phyloP scores from a whole-genome alignment of 352 stramenopile species.

The Pythium sp. region DNA sequence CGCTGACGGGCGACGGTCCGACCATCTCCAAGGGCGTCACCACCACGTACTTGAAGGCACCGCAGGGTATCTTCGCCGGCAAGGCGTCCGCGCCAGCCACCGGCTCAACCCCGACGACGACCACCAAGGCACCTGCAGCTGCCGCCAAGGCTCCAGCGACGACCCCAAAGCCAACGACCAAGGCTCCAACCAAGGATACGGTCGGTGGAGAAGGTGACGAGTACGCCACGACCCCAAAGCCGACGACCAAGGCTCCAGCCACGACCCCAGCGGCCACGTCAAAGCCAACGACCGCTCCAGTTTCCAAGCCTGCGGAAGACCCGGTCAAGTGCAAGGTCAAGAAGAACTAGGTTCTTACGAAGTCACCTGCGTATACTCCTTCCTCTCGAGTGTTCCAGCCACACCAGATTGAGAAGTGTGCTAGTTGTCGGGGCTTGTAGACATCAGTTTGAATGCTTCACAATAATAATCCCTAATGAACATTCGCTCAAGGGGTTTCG shows the following conservation, averaged over 20 bases:
- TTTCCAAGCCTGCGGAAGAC: conserved; percentile 1
- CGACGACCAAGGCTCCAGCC: conserved; percentile 10
- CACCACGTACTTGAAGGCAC: conserved; percentile 12
- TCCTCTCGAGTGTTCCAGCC: neutral
- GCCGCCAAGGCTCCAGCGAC: conserved; percentile 1
- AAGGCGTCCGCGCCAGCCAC: conserved; percentile 6
- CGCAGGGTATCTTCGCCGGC: conserved; percentile 12
- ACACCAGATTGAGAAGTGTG: neutral
- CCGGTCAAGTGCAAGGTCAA: conserved; percentile 19
- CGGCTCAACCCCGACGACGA: neutral
- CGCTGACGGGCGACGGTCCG: conserved; percentile 15
- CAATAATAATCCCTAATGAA: neutral
- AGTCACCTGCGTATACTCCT: neutral
- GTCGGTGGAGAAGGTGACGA: conserved; percentile 3
- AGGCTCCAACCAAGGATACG: neutral
- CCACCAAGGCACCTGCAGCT: neutral
- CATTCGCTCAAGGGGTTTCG: neutral
- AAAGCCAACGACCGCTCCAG: neutral
- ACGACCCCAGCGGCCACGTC: conserved; percentile 1
- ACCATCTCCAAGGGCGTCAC: conserved; percentile 17
- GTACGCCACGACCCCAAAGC: conserved; percentile 1
- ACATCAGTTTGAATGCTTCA: neutral
- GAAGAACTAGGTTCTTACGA: neutral
- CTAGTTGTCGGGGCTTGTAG: neutral
- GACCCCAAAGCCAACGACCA: conserved; percentile 5